Conservation (phyloP, 306 rosid genomes). For the Boehmeria nivea region DNA sequence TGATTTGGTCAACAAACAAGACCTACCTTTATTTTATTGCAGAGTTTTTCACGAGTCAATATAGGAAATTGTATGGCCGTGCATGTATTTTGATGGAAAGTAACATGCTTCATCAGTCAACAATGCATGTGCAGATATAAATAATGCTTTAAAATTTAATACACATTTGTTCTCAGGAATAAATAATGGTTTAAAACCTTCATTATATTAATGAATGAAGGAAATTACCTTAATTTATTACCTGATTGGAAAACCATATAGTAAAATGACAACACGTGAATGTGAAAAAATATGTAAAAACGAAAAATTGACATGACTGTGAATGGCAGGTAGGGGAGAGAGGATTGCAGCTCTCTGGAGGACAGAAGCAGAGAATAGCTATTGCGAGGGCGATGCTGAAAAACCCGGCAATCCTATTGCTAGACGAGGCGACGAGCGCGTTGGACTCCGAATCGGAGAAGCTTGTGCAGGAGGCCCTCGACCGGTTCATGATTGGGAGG, state of each 20-base stretch:
- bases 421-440: slow-evolving; percentile 99
- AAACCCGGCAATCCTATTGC: slow-evolving; percentile 90
- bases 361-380: slow-evolving; percentile 97
- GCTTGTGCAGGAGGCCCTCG: slow-evolving; percentile 97
- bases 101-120: slow-evolving; percentile 67
- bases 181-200: too few species aligned
- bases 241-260: too few species aligned
- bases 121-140: slow-evolving; percentile 61
- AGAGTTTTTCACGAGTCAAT: slow-evolving; percentile 37
- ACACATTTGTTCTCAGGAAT: too few species aligned
- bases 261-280: too few species aligned
- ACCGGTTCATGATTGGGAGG: slow-evolving; percentile 95
- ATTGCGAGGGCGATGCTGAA: slow-evolving; percentile 99
- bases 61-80: slow-evolving; percentile 42
- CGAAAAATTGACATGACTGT: slow-evolving; percentile 2
- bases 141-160: not conserved
- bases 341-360: slow-evolving; percentile 96
- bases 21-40: slow-evolving; percentile 18
- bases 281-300: too few species aligned
- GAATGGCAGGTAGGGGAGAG: slow-evolving; percentile 96
- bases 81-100: slow-evolving; percentile 45
- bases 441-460: slow-evolving; percentile 96
- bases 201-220: too few species aligned
- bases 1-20: slow-evolving; percentile 47
- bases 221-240: too few species aligned